Evolutionary conservation across 1,284 basidiomycete genomes (phyloP), one percentile per base, ranked within the genome.

Genomic region (Puccinia hordei): DNA sequence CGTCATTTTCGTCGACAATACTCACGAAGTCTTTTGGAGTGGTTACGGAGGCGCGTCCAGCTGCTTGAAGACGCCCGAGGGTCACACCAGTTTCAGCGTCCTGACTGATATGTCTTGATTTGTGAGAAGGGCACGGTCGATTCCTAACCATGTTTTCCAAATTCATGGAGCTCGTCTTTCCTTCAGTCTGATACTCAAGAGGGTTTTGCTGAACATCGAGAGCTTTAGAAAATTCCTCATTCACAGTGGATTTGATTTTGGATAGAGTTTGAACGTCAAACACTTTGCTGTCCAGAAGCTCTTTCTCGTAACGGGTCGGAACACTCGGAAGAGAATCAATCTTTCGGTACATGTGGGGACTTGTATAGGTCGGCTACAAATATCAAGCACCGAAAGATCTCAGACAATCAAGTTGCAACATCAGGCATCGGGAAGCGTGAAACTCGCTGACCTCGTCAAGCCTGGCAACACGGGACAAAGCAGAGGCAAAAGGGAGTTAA

Each of bases 261-360:
- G 51, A 22, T n/a, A 66, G 71, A 33, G 75, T 24, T 17, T 82
- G 27, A 15, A n/a, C 8, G 19, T 35, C 63, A n/a, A 82, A 55
- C 12, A 77, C 63, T 65, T 44, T 30, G 19, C 27, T 66, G 66
- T 55, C 91, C 74, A 92, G 87, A 4, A 95, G 88, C 78, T 90
- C 90, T 74, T 91, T 89, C 84, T 95, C 93, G 84, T 94, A 96
- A 24, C 93, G 86, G 74, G 90, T 88, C 8, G 93, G 93, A 8
- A 95, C 92, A 3, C 91, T 92, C 63, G 88, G 90, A 73, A 92
- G 88, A 0, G 90, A 88, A 6, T 90, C 88, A 83, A 94, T 94
- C 86, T 92, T 90, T 85, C 92, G 89, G 85, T 95, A 94, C 93
- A 95, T 95, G 30, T 69, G 63, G 22, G 75, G 75, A 69, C 65